These are phyloP conservation scores for Boletus bicolor DNA, from an alignment of 768 basidiomycete genomes.

Conservation along the genomic window DNA sequence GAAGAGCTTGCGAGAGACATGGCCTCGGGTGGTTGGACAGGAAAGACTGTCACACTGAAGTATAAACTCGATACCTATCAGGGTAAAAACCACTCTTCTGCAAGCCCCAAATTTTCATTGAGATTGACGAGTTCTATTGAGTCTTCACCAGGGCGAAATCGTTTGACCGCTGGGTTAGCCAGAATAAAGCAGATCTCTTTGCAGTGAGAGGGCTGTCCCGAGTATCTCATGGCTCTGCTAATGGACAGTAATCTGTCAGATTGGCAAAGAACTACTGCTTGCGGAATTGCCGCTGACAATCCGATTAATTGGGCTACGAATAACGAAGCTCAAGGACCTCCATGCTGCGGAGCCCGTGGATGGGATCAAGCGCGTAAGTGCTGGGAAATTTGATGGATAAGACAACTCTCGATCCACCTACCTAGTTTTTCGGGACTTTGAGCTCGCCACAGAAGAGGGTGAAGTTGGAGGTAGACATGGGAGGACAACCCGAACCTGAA, in stretches of 20 bases:
- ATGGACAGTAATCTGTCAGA: constrained; percentile 38
- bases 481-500: constrained; percentile 19
- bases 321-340: constrained; percentile 88
- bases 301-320: constrained; percentile 82
- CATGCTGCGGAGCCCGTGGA: constrained; percentile 39
- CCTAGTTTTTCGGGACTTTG: constrained; percentile 57
- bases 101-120: background rate
- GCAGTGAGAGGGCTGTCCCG: constrained; percentile 44
- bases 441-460: constrained; percentile 39
- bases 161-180: constrained; percentile 67
- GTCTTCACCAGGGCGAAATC: constrained; percentile 85
- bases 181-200: constrained; percentile 74
- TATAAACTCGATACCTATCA: constrained; percentile 91
- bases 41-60: constrained; percentile 87
- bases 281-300: constrained; percentile 77
- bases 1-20: constrained; percentile 81
- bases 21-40: constrained; percentile 74
- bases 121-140: constrained; percentile 26
- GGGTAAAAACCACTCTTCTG: constrained; percentile 38
- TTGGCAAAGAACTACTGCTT: constrained; percentile 77
- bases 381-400: background rate
- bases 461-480: constrained; percentile 26
- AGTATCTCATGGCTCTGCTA: background rate
- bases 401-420: background rate
- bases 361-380: constrained; percentile 72